Evolutionary conservation across 164 flowering plant genomes (phyloP), one percentile per base, ranked within the genome.

Genomic region (Brasenia schreberi): DNA sequence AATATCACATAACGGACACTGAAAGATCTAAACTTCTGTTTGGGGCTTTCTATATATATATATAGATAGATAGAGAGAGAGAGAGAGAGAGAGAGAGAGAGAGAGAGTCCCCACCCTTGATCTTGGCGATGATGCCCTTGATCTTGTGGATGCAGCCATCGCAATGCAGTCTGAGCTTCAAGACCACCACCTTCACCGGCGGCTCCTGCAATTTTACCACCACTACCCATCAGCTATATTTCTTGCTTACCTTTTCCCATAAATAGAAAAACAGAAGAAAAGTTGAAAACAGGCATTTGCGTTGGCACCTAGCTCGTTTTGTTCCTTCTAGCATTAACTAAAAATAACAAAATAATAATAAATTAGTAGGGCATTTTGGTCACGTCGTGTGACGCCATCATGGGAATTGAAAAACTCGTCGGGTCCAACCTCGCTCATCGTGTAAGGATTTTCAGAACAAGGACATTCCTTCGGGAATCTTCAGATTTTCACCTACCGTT

Each of bases 111-210:
- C 64, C 42, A 93, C 98, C 98, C 69, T 83, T 76, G 59, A 62
- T 62, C 66, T 86, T 91, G 1, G n/a, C 7, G 18, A 91, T 78
- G n/a, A 77, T 75, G 64, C 70, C 73, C 19, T 73, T 73, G 0
- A 94, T 85, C 66, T 83, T 92, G 6, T 74, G 69, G 9, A 79
- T 82, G 80, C 98, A 92, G 12, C 96, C 98, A 0, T 87, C 96
- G 66, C 98, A 92, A 69, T 92, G 98, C 52, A 85, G 65, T 56
- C 75, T 70, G 42, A 82, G 82, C 78, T 83, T 88, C 70, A 88
- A n/a, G 33, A 80, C 87, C 61, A 80, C 81, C 58, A 91, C 56
- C 56, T 49, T 49, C 56, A 49, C 56, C 56, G 56, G 56, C 16
- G 56, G 10, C 56, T 49, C 56, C 16, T 49, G 10, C 16, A 49